phyloP scores from a whole-genome alignment of 345 rosid genomes.

The Odontarrhena argentea region DNA sequence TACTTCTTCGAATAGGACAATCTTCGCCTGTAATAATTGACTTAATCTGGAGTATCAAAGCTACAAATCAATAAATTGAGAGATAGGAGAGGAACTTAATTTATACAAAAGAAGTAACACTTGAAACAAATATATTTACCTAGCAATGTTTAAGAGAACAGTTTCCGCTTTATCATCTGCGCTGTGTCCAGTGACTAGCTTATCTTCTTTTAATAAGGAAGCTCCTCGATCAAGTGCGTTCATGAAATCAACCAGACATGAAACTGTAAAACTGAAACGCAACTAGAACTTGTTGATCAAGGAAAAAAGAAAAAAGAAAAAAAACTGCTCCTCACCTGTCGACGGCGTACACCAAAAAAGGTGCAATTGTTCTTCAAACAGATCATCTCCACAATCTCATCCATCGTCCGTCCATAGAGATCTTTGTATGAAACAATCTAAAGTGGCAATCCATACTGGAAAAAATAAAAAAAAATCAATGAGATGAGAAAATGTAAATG shows the following conservation, averaged over 20 bases:
- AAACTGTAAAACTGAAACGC: no score
- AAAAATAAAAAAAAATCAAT: not conserved
- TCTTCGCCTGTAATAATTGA: slow-evolving; percentile 91
- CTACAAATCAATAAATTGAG: not conserved
- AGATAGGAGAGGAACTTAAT: not conserved
- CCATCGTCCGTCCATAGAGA: slow-evolving; percentile 99
- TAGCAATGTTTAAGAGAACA: slow-evolving; percentile 83
- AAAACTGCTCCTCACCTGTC: slow-evolving; percentile 57
- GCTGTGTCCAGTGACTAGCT: slow-evolving; percentile 87
- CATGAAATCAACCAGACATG: slow-evolving; percentile 12
- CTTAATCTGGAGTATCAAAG: slow-evolving; percentile 56
- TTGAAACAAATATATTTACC: slow-evolving; percentile 44
- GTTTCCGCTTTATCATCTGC: slow-evolving; percentile 99
- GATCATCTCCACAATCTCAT: slow-evolving; percentile 92
- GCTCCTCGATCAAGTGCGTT: slow-evolving; percentile 99
- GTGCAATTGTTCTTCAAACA: slow-evolving; percentile 96
- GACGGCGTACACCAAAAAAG: slow-evolving; percentile 93
- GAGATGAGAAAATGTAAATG: no score
- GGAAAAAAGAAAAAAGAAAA: not conserved
- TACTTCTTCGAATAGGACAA: slow-evolving; percentile 95
- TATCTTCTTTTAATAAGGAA: slow-evolving; percentile 82
- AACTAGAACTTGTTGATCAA: not conserved
- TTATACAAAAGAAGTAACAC: no score
- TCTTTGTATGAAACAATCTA: slow-evolving; percentile 93
- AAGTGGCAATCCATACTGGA: slow-evolving; percentile 84